These are phyloP conservation scores for Zostera marina DNA, from an alignment of 116 monocot species.

Conservation along the genomic window DNA sequence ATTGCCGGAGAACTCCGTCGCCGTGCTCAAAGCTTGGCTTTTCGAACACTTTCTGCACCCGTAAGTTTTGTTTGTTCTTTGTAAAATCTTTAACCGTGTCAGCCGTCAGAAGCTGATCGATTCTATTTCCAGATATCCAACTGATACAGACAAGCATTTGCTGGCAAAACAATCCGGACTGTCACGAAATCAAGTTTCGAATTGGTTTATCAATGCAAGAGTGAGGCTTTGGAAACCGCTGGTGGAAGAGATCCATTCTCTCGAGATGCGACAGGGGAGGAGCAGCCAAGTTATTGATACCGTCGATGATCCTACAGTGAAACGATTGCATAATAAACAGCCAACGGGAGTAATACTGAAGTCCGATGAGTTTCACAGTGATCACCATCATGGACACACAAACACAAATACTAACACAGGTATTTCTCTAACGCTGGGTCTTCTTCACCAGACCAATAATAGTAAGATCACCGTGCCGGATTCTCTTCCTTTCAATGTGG, in stretches of 20 bases:
- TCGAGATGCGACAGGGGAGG: slow-evolving; percentile 38
- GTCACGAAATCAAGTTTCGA: slow-evolving; percentile 74
- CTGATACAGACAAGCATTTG: slow-evolving; percentile 55
- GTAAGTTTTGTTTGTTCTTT: slow-evolving; percentile 27
- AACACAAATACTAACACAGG: slow-evolving; percentile 5
- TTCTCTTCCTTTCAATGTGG: slow-evolving; percentile 21
- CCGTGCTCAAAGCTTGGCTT: slow-evolving; percentile 75
- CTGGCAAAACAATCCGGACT: slow-evolving; percentile 56
- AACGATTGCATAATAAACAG: slow-evolving; percentile 17
- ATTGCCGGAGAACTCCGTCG: slow-evolving; percentile 65
- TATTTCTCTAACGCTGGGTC: slow-evolving; percentile 78
- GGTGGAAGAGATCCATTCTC: slow-evolving; percentile 92
- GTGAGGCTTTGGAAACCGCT: slow-evolving; percentile 91
- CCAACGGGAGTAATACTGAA: background rate
- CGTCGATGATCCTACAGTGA: slow-evolving; percentile 10
- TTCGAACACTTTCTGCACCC: slow-evolving; percentile 91
- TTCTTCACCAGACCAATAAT: slow-evolving; percentile 43
- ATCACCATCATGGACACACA: background rate
- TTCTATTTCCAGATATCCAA: slow-evolving; percentile 31
- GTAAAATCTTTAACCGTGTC: too few species aligned
- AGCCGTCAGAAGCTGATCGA: too few species aligned
- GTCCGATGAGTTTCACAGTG: background rate
- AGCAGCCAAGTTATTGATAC: background rate
- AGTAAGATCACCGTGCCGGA: slow-evolving; percentile 6
- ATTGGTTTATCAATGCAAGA: slow-evolving; percentile 96